A percentile compares a stretch with the other conserved stretches of the same genome.
Evolutionary conservation across 805 yeast genomes (phyloP).

Genomic region (Sugiyamaella qingdaonensis): DNA sequence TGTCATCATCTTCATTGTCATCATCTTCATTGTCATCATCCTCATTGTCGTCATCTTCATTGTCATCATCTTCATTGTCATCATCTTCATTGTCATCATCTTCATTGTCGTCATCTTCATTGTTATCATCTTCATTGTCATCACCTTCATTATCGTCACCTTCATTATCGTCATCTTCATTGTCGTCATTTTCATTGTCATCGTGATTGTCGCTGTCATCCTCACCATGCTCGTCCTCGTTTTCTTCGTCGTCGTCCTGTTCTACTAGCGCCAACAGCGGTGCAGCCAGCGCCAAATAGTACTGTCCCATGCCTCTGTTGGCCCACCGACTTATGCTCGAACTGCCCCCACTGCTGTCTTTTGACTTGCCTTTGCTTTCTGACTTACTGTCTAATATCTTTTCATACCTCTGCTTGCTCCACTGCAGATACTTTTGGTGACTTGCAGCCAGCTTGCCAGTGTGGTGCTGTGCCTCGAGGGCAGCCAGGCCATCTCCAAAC

Average conservation of each 20-base stretch:
- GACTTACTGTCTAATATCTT: constrained; percentile 12
- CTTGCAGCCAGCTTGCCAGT: constrained; percentile 17
- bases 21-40: not conserved
- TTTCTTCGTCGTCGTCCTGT: constrained; percentile 24
- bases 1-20: not conserved
- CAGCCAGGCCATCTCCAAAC: constrained; percentile 55
- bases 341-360: constrained; percentile 13
- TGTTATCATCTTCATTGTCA: constrained; percentile 7
- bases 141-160: constrained; percentile 29
- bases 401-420: constrained; percentile 21
- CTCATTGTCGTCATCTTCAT: constrained; percentile 18
- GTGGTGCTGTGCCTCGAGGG: constrained; percentile 27
- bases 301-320: constrained; percentile 31
- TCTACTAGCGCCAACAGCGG: constrained; percentile 30
- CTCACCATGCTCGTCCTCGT: constrained; percentile 13
- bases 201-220: constrained; percentile 33
- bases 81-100: constrained; percentile 25
- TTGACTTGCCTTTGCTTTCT: constrained; percentile 18
- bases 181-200: constrained; percentile 27
- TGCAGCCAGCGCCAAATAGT: constrained; percentile 28
- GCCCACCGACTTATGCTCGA: constrained; percentile 21
- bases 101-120: not conserved
- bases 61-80: constrained; percentile 25
- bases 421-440: constrained; percentile 11
- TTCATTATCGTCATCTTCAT: too few relatives aligned